Evolutionary conservation across 768 basidiomycete species (phyloP).

Genomic region (Russula earlei): DNA sequence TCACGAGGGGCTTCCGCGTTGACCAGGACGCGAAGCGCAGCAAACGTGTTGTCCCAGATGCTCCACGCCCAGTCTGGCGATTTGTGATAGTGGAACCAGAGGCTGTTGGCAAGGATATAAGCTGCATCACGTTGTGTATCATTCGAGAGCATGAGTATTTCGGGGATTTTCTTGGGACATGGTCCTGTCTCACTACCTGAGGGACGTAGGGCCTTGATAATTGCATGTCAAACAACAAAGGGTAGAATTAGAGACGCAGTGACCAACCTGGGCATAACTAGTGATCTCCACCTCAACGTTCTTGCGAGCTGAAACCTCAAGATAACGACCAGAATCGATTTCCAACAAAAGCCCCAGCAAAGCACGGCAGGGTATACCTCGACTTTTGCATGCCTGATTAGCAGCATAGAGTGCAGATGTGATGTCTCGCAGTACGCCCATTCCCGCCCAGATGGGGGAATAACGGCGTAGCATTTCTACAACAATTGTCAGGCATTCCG

Average conservation of each 20-base stretch:
- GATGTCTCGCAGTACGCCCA: slow-evolving; percentile 51
- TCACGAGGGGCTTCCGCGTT: slow-evolving; percentile 43
- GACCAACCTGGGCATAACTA: slow-evolving; percentile 49
- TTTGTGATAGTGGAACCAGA: slow-evolving; percentile 78
- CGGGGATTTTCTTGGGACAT: slow-evolving; percentile 39
- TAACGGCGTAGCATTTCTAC: slow-evolving; percentile 68
- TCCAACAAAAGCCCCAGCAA: slow-evolving; percentile 55
- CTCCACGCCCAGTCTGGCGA: slow-evolving; percentile 70
- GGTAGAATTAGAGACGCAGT: not conserved
- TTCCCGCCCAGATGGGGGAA: slow-evolving; percentile 67
- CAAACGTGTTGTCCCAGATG: slow-evolving; percentile 76
- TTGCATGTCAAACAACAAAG: not conserved
- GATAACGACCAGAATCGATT: slow-evolving; percentile 51
- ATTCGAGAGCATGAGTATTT: slow-evolving; percentile 57
- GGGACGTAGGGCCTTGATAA: slow-evolving; percentile 34
- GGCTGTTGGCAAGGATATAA: slow-evolving; percentile 58
- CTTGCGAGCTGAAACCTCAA: slow-evolving; percentile 47
- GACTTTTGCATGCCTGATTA: slow-evolving; percentile 53
- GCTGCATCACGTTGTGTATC: slow-evolving; percentile 53
- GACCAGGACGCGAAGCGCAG: slow-evolving; percentile 56
- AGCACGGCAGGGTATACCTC: slow-evolving; percentile 55
- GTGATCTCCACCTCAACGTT: slow-evolving; percentile 51
- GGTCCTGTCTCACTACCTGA: slow-evolving; percentile 27
- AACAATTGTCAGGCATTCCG: slow-evolving; percentile 47
- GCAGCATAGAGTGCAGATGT: slow-evolving; percentile 50